These are phyloP conservation scores for Suillus paluster DNA, from an alignment of 768 basidiomycete genomes.

Conservation along the genomic window DNA sequence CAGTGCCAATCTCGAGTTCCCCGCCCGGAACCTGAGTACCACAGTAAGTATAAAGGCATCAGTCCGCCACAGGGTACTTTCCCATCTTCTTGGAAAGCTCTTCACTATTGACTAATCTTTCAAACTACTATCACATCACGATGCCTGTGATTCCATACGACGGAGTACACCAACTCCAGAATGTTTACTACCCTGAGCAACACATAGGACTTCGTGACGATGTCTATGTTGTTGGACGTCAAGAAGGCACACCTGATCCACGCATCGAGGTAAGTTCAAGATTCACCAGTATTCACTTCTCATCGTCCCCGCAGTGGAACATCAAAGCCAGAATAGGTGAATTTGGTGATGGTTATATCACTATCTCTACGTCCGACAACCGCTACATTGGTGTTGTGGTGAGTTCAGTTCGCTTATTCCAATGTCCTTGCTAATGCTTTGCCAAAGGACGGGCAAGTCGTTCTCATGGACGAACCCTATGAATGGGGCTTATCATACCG, in stretches of 20 bases:
- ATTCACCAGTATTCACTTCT: neutral
- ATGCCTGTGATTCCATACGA: too few relatives aligned
- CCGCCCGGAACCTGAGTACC: too few relatives aligned
- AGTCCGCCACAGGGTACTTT: neutral
- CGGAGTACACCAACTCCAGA: neutral
- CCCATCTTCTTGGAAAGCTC: neutral
- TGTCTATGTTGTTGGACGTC: neutral
- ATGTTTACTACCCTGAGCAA: neutral
- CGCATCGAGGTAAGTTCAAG: neutral
- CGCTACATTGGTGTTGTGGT: neutral
- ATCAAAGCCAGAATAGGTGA: neutral
- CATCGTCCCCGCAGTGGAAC: neutral
- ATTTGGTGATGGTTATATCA: neutral
- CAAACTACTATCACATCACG: neutral
- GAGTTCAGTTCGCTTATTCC: neutral
- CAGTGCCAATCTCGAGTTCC: too few relatives aligned
- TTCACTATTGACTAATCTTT: neutral
- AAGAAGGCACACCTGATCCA: neutral
- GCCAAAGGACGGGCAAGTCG: neutral
- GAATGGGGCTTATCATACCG: neutral
- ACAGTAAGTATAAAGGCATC: neutral
- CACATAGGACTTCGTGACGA: neutral
- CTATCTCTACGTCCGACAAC: neutral
- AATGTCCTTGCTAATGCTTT: neutral
- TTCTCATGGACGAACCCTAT: neutral